A percentile compares a stretch with the other conserved stretches of the same genome.
Evolutionary conservation across 345 rosid genomes (phyloP).

Genomic region (Eucalyptus pauciflora): DNA sequence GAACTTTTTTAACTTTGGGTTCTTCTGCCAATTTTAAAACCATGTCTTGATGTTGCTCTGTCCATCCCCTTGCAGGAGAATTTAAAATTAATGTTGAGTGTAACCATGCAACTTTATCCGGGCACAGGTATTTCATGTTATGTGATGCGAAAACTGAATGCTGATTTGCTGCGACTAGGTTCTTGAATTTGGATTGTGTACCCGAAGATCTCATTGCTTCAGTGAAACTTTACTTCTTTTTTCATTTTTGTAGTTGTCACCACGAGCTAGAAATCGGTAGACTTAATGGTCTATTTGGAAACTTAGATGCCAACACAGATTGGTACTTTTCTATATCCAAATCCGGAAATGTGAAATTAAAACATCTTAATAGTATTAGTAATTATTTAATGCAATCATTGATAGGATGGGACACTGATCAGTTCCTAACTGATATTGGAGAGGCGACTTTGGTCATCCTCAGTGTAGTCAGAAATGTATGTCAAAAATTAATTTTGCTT

Average conservation of each 20-base stretch:
- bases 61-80: constrained; percentile 26
- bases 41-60: not conserved
- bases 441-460: constrained; percentile 93
- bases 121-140: constrained; percentile 46
- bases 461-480: constrained; percentile 77
- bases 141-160: not conserved
- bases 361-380: not conserved
- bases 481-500: not conserved
- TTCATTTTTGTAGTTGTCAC: constrained; percentile 46
- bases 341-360: not conserved
- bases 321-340: constrained; percentile 16
- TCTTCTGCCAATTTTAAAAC: not conserved
- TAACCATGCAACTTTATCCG: constrained; percentile 95
- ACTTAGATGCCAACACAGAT: constrained; percentile 89
- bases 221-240: not conserved
- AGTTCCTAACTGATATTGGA: constrained; percentile 69
- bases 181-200: not conserved
- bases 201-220: not conserved
- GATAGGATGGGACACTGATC: constrained; percentile 97
- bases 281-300: constrained; percentile 76
- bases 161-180: not conserved
- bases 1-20: not conserved
- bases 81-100: constrained; percentile 87
- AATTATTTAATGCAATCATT: not conserved
- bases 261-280: constrained; percentile 94